Evolutionary conservation across 495 filamentous ascomycete genomes (phyloP).

Genomic region (Lophium mytilinum): DNA sequence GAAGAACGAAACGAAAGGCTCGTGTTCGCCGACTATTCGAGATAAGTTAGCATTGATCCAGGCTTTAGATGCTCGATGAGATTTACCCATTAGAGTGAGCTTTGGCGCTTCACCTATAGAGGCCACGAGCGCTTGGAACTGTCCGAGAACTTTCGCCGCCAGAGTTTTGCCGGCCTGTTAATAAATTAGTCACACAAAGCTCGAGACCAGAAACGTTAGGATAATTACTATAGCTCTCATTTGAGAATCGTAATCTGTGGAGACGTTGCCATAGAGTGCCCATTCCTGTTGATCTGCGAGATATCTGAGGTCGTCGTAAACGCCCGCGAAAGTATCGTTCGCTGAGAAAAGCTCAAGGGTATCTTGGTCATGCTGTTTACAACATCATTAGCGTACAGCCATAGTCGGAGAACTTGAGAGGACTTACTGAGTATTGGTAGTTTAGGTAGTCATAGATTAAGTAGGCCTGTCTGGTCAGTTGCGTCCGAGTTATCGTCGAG

Average conservation of each 20-base stretch:
- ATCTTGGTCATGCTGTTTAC: conserved; percentile 49
- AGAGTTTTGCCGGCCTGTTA: conserved; percentile 50
- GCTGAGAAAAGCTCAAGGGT: conserved; percentile 43
- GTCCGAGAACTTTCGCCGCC: conserved; percentile 51
- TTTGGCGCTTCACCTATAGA: conserved; percentile 17
- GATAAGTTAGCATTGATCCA: too few species aligned
- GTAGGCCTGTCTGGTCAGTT: conserved; percentile 38
- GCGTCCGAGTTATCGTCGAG: conserved; percentile 35
- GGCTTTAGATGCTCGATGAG: conserved; percentile 34
- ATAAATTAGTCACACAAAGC: too few species aligned
- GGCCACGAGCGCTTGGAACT: conserved; percentile 44
- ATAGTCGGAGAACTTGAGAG: too few species aligned
- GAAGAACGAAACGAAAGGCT: conserved; percentile 64
- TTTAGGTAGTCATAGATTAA: conserved; percentile 66
- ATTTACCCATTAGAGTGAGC: conserved; percentile 43
- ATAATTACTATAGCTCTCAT: conserved; percentile 38
- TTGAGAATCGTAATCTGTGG: conserved; percentile 38
- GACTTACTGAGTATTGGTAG: conserved; percentile 44
- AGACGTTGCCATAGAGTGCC: conserved; percentile 48
- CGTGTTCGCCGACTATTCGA: conserved; percentile 51
- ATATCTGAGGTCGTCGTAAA: conserved; percentile 48
- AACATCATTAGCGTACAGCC: too few species aligned
- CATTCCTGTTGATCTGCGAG: conserved; percentile 58
- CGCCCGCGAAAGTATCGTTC: conserved; percentile 25
- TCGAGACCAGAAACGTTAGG: too few species aligned